Evolutionary conservation across 148 eudicot species (phyloP), one percentile per base, ranked within the genome.

Genomic region (Cornus controversa): DNA sequence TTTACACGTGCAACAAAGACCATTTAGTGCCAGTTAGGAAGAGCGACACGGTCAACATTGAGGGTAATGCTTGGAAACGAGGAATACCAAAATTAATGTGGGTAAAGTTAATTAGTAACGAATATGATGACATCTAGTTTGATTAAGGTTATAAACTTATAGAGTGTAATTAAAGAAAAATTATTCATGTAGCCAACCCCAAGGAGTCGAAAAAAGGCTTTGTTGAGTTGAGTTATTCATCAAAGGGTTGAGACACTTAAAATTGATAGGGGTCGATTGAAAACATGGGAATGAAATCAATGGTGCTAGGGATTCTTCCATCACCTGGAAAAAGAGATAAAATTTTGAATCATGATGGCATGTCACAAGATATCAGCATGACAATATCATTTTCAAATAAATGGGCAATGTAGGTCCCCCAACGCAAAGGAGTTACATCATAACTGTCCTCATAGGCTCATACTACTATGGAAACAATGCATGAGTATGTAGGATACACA

Each of bases 401-500:
- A 57, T 60, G 50, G 10, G n/a, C 11, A 18, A 45, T 57, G 50
- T 9, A 60, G 28, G 27, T 73, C 24, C 31, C 58, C 72, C 13
- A 71, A 29, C 28, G 27, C 27, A 78, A 7, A 71, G 23, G 15
- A 29, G 34, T n/a, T 14, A 23, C 22, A 27, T 34, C 71, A 75
- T 75, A 15, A 42, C 22, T 16, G 36, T 66, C 67, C 64, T 60
- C 11, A 28, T 20, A 63, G 27, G 37, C 25, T 28, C 34, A 42
- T 60, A 14, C 40, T 62, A 64, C 45, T 45, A 57, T 10, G 36
- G 5, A 45, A 37, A 67, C 15, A 28, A 71, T 6, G 74, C 22
- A 81, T 73, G 67, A 50, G 57, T 77, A 69, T 73, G 73, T 67
- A 90, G 98, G 99, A 96, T 96, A 96, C 99, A 80, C 87, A 90